Conservation (phyloP, 108 stramenopile species). For the Pseudonitzschia pungens region DNA sequence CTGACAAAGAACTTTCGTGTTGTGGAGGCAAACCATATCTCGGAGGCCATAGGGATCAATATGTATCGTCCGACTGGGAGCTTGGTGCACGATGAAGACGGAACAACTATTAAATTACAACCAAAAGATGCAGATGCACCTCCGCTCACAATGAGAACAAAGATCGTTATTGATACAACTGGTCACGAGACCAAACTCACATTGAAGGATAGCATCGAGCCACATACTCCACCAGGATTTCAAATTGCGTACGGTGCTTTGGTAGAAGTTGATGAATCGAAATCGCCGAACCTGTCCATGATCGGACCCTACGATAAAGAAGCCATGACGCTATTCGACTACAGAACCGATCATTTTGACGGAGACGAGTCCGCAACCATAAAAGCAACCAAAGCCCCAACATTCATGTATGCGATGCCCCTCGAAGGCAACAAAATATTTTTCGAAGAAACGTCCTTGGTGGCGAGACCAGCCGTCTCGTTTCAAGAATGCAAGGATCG, state of each 20-base stretch:
- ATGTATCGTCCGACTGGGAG: conserved; percentile 71
- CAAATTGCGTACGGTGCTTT: conserved; percentile 95
- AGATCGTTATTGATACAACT: conserved; percentile 89
- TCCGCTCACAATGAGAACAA: conserved; percentile 61
- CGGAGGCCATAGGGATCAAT: conserved; percentile 69
- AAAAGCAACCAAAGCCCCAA: conserved; percentile 66
- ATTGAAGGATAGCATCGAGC: conserved; percentile 66
- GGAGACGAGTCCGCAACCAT: conserved; percentile 34
- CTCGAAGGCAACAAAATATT: conserved; percentile 78
- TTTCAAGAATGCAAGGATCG: conserved; percentile 95
- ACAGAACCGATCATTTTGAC: conserved; percentile 89
- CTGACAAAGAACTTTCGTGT: conserved; percentile 65
- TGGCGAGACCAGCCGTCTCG: conserved; percentile 86
- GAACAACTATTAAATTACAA: conserved; percentile 58
- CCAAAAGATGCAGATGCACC: conserved; percentile 44
- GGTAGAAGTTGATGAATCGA: conserved; percentile 70
- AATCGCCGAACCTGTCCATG: conserved; percentile 41
- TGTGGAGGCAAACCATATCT: conserved; percentile 65
- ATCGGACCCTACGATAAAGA: conserved; percentile 91
- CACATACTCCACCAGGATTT: conserved; percentile 70
- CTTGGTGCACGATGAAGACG: conserved; percentile 64
- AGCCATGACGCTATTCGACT: conserved; percentile 96
- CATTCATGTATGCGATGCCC: conserved; percentile 98
- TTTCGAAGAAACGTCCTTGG: conserved; percentile 93
- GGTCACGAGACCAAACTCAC: conserved; percentile 90